Evolutionary conservation across 2,329 filamentous ascomycete species (phyloP).

Genomic region (Mycogone perniciosa): DNA sequence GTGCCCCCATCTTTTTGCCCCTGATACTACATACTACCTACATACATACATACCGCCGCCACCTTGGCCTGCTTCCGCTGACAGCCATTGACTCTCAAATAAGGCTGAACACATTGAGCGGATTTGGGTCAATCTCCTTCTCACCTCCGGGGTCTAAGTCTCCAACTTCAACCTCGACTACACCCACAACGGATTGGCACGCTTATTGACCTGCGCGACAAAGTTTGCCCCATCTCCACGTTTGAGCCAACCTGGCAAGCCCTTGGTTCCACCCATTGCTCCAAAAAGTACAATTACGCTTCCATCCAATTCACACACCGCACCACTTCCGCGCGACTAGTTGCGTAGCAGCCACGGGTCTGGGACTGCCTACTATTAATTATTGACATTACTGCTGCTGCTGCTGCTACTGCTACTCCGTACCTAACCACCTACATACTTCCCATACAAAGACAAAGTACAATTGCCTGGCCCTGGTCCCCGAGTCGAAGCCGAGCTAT

Average conservation of each 20-base stretch:
- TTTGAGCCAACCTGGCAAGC: constrained; percentile 11
- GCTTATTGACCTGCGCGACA: constrained; percentile 11
- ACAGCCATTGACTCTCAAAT: constrained; percentile 4
- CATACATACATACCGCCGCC: background rate
- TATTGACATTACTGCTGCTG: background rate
- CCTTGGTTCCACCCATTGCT: constrained; percentile 11
- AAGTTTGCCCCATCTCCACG: constrained; percentile 15
- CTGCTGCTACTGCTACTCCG: background rate
- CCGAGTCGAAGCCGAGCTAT: constrained; percentile 8
- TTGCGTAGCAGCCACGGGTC: constrained; percentile 1
- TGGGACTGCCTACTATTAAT: background rate
- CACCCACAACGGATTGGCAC: background rate
- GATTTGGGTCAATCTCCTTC: too few relatives aligned
- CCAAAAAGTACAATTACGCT: constrained; percentile 4
- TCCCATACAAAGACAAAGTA: background rate
- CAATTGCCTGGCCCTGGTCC: background rate
- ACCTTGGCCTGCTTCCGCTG: constrained; percentile 1
- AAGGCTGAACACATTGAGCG: constrained; percentile 1
- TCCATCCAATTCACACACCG: constrained; percentile 6
- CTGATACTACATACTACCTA: background rate
- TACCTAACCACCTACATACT: background rate
- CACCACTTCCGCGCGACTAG: constrained; percentile 8
- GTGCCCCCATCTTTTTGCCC: constrained; percentile 6
- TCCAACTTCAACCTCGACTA: background rate
- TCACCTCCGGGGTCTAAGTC: background rate